phyloP scores from a whole-genome alignment of 805 yeast species.

The Lipomyces oligophaga region DNA sequence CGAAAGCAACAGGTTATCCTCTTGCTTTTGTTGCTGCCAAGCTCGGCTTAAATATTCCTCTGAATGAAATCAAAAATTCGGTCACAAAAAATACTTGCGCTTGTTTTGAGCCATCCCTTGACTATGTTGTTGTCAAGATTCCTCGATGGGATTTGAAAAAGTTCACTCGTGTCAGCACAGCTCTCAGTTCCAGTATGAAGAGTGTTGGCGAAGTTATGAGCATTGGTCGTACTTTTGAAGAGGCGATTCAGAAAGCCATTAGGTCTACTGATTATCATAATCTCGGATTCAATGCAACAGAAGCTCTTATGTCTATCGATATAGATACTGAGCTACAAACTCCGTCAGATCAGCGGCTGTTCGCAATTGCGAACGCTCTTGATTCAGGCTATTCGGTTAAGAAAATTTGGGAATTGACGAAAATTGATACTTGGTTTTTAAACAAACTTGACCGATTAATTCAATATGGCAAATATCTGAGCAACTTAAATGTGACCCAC shows the following conservation, averaged over 20 bases:
- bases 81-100: conserved; percentile 94
- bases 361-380: conserved; percentile 94
- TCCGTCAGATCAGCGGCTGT: conserved; percentile 95
- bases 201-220: conserved; percentile 99
- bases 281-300: conserved; percentile 81
- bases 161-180: conserved; percentile 85
- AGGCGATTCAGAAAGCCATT: conserved; percentile 95
- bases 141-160: conserved; percentile 99
- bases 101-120: conserved; percentile 95
- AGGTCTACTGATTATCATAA: conserved; percentile 94
- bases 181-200: conserved; percentile 90
- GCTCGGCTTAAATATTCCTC: conserved; percentile 85
- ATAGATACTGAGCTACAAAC: conserved; percentile 91
- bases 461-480: conserved; percentile 55
- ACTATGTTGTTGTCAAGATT: conserved; percentile 93
- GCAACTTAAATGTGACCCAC: conserved; percentile 37
- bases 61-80: conserved; percentile 86
- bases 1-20: conserved; percentile 98
- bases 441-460: conserved; percentile 76
- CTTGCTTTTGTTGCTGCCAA: conserved; percentile 97
- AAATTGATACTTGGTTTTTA: conserved; percentile 95
- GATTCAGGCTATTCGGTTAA: conserved; percentile 85
- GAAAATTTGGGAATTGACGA: conserved; percentile 83
- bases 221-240: conserved; percentile 95
- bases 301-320: conserved; percentile 83